Evolutionary conservation across 495 filamentous ascomycete genomes (phyloP), one percentile per base, ranked within the genome.

Genomic region (Chlorociboria aeruginascens): DNA sequence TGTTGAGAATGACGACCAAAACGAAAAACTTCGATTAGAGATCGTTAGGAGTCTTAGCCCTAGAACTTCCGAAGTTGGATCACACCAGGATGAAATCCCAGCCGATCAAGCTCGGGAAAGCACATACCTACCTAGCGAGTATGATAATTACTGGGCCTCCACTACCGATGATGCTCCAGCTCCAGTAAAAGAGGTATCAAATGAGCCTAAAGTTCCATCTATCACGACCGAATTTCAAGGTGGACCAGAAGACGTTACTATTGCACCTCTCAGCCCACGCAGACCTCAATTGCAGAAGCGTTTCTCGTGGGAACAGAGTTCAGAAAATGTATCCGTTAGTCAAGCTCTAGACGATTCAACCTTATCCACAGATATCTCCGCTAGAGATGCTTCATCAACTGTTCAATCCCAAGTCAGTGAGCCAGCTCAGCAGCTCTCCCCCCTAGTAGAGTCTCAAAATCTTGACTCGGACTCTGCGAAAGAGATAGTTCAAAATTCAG

Each of bases 41-140:
- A 93, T 93, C 32, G 84, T 89, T 25, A 77, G 76, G 32, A 83
- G 78, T n/a, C 63, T 92, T 10, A 87, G 74, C 54, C 73, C 78
- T 8, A 60, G 39, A 28, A 13, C 43, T 28, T 44, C 48, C 1
- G 41, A 49, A 36, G 48, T 38, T 11, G 4, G 46, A 9, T 16
- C 35, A 13, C 34, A 16, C 4, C 16, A 34, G 12, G 37, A 50
- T 40, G 51, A 57, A 7, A 30, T 14, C 7, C 6, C 9, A 33
- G 13, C 33, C n/a, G 31, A 32, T 13, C 36, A 36, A 11, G 45
- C 41, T 9, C 56, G 62, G 43, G 67, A 72, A 40, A 74, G 72
- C 39, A 69, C 69, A 6, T 69, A 73, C 28, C 60, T 79, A 25
- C 78, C 76, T 1, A 65, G 62, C 28, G 75, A 80, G 51, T 78